Evolutionary conservation across 768 basidiomycete species (phyloP).

Genomic region (Xerocomus spinulosus): DNA sequence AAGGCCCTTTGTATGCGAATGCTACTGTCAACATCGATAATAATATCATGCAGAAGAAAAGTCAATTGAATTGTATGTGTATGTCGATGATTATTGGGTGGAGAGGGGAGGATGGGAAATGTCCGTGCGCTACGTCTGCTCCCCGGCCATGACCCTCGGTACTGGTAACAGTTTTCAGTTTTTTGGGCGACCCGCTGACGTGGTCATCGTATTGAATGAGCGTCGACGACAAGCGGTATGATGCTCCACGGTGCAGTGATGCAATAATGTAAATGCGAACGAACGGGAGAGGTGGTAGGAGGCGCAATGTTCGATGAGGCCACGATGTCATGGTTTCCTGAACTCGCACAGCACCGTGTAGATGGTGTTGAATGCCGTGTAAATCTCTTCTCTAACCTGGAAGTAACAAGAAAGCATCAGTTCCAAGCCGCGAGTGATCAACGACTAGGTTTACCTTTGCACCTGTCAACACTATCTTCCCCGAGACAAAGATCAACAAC

Average conservation of each 20-base stretch:
- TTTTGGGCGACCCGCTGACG: background rate
- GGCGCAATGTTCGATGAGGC: background rate
- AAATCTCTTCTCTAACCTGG: constrained; percentile 98
- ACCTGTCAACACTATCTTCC: constrained; percentile 98
- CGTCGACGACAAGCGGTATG: constrained; percentile 2
- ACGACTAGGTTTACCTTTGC: constrained; percentile 99
- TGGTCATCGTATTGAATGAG: background rate
- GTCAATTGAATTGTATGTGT: constrained; percentile 21
- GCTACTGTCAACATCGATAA: constrained; percentile 20
- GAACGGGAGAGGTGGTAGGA: background rate
- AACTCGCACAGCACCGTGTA: constrained; percentile 97
- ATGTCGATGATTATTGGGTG: constrained; percentile 25
- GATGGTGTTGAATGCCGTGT: constrained; percentile 98
- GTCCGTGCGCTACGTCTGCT: constrained; percentile 36
- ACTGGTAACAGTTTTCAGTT: constrained; percentile 20
- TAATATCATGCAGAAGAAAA: constrained; percentile 26
- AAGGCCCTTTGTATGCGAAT: constrained; percentile 7
- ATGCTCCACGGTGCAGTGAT: background rate
- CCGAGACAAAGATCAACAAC: constrained; percentile 95
- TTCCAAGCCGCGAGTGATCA: no score
- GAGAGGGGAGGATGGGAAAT: constrained; percentile 29
- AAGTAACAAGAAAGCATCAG: no score
- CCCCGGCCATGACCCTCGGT: constrained; percentile 29
- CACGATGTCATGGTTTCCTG: constrained; percentile 60
- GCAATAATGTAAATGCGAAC: background rate